These are phyloP conservation scores for Senna tora DNA, from an alignment of 306 rosid genomes.

Conservation along the genomic window DNA sequence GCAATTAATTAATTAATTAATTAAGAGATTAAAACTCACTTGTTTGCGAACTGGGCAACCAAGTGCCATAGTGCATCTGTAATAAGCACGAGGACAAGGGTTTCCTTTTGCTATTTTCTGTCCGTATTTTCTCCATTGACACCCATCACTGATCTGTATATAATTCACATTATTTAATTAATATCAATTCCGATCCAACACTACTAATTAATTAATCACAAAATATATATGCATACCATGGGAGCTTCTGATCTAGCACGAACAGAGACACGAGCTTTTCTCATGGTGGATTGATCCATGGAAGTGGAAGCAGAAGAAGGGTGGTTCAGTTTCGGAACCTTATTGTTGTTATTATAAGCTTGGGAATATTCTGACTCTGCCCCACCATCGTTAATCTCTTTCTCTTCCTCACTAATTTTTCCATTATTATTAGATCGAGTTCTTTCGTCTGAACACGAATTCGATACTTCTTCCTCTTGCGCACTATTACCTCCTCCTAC, in stretches of 20 bases:
- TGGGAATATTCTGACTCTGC: slow-evolving; percentile 66
- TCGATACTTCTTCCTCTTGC: too few species aligned
- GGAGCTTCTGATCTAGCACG: slow-evolving; percentile 97
- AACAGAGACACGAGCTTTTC: slow-evolving; percentile 96
- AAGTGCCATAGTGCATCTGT: slow-evolving; percentile 91
- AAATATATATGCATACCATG: slow-evolving; percentile 49
- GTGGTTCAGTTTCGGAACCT: slow-evolving; percentile 51
- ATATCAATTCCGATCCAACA: too few species aligned
- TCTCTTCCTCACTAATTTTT: slow-evolving; percentile 64
- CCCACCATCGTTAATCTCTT: not conserved
- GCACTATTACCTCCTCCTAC: slow-evolving; percentile 59
- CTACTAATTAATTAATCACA: too few species aligned
- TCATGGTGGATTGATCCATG: slow-evolving; percentile 80
- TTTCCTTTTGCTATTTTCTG: slow-evolving; percentile 98
- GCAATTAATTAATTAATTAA: too few species aligned
- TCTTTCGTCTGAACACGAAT: slow-evolving; percentile 80
- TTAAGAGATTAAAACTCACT: slow-evolving; percentile 49
- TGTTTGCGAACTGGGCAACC: slow-evolving; percentile 99
- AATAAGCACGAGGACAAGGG: slow-evolving; percentile 97
- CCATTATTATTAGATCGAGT: slow-evolving; percentile 57
- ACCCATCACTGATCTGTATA: slow-evolving; percentile 84
- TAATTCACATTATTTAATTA: too few species aligned
- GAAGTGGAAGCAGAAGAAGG: slow-evolving; percentile 36
- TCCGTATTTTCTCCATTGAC: slow-evolving; percentile 97
- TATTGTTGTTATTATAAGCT: slow-evolving; percentile 67